Evolutionary conservation across 2,329 filamentous ascomycete species (phyloP).

Genomic region (Fusarium pilosicola): DNA sequence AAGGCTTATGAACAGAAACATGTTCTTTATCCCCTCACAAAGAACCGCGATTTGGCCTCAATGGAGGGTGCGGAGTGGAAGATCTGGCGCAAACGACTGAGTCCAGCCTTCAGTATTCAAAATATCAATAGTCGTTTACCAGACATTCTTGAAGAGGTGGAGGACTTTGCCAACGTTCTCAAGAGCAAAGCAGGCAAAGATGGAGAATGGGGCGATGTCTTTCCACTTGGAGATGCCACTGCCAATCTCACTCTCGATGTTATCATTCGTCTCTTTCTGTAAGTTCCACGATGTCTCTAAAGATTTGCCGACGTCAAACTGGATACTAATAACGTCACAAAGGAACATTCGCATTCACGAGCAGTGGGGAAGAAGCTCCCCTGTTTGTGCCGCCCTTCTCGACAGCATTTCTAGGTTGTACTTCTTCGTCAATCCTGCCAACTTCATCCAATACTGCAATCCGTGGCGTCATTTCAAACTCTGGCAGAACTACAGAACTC

Average conservation of each 20-base stretch:
- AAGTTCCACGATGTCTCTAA: not conserved
- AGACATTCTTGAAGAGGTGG: constrained; percentile 51
- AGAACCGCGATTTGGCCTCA: constrained; percentile 46
- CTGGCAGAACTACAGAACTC: constrained; percentile 28
- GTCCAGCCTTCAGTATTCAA: constrained; percentile 51
- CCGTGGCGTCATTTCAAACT: constrained; percentile 33
- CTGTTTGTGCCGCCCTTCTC: constrained; percentile 6
- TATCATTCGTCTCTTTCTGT: constrained; percentile 51
- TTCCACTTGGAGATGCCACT: constrained; percentile 48
- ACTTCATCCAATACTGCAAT: constrained; percentile 17
- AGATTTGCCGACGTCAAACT: too few species aligned
- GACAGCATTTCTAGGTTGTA: constrained; percentile 20
- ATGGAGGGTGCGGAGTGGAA: constrained; percentile 45
- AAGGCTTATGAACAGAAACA: constrained; percentile 45
- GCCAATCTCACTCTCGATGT: constrained; percentile 54
- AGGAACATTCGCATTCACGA: constrained; percentile 27
- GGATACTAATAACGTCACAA: not conserved
- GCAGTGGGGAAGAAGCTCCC: constrained; percentile 16
- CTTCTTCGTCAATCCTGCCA: constrained; percentile 21
- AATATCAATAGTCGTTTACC: constrained; percentile 50
- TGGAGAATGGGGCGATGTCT: constrained; percentile 28
- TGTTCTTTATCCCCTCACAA: constrained; percentile 45
- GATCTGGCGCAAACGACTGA: constrained; percentile 48
- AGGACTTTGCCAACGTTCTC: constrained; percentile 46
- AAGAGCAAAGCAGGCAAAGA: constrained; percentile 12